phyloP scores from a whole-genome alignment of 148 eudicot species.

The Rhododendron ovatum region DNA sequence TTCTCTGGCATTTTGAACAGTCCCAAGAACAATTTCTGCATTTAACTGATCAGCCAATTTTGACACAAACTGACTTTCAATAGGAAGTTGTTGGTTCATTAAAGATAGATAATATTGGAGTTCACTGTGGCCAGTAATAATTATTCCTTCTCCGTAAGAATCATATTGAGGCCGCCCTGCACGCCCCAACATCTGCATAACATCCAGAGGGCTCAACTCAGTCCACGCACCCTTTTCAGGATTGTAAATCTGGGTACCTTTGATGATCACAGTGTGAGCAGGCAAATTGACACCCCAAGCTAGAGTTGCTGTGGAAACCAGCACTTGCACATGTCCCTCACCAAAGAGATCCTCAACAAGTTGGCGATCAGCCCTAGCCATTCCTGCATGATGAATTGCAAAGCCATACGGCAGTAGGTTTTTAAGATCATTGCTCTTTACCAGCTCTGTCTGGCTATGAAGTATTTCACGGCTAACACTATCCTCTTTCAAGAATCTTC shows the following conservation, averaged over 20 bases:
- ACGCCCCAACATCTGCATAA: constrained; percentile 73
- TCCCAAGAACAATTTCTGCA: constrained; percentile 95
- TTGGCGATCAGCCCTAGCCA: constrained; percentile 61
- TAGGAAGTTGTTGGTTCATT: constrained; percentile 70
- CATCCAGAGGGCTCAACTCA: constrained; percentile 65
- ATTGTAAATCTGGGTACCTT: constrained; percentile 70
- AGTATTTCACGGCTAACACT: constrained; percentile 63
- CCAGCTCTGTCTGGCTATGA: constrained; percentile 46
- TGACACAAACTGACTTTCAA: constrained; percentile 66
- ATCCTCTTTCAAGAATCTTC: constrained; percentile 55
- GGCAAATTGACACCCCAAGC: constrained; percentile 75
- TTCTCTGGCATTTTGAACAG: constrained; percentile 90
- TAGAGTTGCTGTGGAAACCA: constrained; percentile 63
- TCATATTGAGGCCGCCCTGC: constrained; percentile 76
- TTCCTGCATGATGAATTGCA: constrained; percentile 68
- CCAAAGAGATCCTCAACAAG: constrained; percentile 58
- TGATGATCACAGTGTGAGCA: constrained; percentile 64
- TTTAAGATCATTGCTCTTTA: constrained; percentile 61
- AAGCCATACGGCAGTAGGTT: constrained; percentile 62
- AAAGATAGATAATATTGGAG: constrained; percentile 57
- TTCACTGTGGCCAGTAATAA: constrained; percentile 61
- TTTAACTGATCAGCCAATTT: constrained; percentile 80
- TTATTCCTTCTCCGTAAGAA: constrained; percentile 67
- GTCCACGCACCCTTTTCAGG: constrained; percentile 77
- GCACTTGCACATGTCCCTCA: constrained; percentile 57